Evolutionary conservation across 192 early-diverging fungal genomes (phyloP), one percentile per base, ranked within the genome.

Genomic region (Podila clonocystis): DNA sequence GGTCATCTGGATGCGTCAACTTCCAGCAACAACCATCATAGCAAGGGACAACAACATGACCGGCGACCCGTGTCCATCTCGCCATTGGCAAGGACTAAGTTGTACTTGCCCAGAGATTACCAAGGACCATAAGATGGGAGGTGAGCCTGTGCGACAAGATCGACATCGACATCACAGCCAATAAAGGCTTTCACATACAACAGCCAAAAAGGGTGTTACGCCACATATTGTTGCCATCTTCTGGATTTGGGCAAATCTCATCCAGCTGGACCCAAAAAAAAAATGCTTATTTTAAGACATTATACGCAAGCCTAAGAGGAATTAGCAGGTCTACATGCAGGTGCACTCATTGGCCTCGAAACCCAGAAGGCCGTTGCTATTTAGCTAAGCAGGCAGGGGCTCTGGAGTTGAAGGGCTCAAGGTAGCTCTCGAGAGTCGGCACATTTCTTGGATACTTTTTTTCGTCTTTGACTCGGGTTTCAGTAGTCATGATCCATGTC

Each of bases 1-100:
- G 45, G 61, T 30, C 52, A 68, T 22, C 20, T 75, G 20, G 65
- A 74, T 19, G 45, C 57, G 5, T 26, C 41, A 20, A 9, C 24
- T 58, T 12, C 7, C 22, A 63, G 4, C 30, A n/a, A 48, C 29
- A 17, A 49, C 48, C 45, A 19, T 36, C 33, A 11, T 1, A 15
- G 20, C 26, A 6, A 68, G 55, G 8, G 30, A 2, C 66, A 58
- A 38, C 52, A 68, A n/a, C 28, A 24, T 0, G 31, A 68, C 1
- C 15, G 63, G 29, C 19, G 24, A 20, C 13, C 12, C 13, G 19
- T 38, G 49, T 28, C 52, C 0, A n/a, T 55, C n/a, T n/a, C 52
- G 52, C 20, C 50, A 19, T 55, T 55, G 52, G 19, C 52, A 55
- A 22, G n/a, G n/a, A 20, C 52, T 55, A 24, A 7, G 0, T 4